Conservation (phyloP, 257 asterid species). For the Nicotiana undulata region DNA sequence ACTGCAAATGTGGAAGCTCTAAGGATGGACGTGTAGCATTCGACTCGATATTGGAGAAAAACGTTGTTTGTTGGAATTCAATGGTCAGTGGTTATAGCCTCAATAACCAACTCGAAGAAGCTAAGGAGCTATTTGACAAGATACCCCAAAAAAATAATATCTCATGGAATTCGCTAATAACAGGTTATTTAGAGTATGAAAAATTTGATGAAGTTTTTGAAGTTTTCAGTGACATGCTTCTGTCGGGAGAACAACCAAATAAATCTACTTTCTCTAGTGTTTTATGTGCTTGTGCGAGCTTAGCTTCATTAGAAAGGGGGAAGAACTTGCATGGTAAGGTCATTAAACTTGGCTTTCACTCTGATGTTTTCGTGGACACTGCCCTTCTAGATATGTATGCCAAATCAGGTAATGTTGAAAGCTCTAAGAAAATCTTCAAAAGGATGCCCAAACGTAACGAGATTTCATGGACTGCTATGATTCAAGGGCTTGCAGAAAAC, state of each 20-base stretch:
- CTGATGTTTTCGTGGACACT: conserved; percentile 56
- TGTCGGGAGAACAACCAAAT: conserved; percentile 51
- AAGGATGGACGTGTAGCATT: conserved; percentile 42
- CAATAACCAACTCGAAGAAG: conserved; percentile 47
- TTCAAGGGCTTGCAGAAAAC: conserved; percentile 79
- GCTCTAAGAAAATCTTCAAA: conserved; percentile 39
- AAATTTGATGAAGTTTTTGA: conserved; percentile 37
- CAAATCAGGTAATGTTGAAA: conserved; percentile 56
- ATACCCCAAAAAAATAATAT: conserved; percentile 47
- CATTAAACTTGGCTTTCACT: conserved; percentile 50
- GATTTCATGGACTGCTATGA: conserved; percentile 78
- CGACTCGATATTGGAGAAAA: conserved; percentile 39
- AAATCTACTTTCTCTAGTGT: conserved; percentile 71
- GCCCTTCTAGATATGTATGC: conserved; percentile 77
- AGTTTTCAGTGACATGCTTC: conserved; percentile 47
- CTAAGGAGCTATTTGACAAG: conserved; percentile 41
- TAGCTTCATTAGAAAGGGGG: conserved; percentile 61
- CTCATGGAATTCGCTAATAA: conserved; percentile 73
- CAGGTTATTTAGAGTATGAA: conserved; percentile 42
- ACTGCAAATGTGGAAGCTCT: conserved; percentile 59
- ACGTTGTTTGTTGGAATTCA: conserved; percentile 70
- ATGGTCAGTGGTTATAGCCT: conserved; percentile 64
- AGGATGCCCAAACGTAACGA: conserved; percentile 46
- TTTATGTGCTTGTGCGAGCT: conserved; percentile 59
- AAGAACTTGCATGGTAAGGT: conserved; percentile 48